These are phyloP conservation scores for Aureobasidium vineae DNA, from an alignment of 2,329 filamentous ascomycete genomes.

Conservation along the genomic window DNA sequence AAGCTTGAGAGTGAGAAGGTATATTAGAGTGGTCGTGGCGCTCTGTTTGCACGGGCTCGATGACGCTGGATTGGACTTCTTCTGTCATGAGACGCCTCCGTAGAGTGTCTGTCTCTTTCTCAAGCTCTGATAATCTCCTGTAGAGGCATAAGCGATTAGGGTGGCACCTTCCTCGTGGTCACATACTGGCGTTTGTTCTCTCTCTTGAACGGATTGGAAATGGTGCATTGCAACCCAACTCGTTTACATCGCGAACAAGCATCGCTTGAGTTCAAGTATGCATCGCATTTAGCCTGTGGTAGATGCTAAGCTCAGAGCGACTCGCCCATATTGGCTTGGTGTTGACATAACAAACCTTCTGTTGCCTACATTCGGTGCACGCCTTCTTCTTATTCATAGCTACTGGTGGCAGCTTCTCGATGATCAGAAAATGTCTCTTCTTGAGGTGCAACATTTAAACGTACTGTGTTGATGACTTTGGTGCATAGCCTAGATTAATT, in stretches of 20 bases:
- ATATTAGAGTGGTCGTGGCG: background rate
- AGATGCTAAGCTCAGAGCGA: background rate
- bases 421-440: background rate
- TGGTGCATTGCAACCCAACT: background rate
- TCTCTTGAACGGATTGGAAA: slow-evolving; percentile 1
- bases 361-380: slow-evolving; percentile 20
- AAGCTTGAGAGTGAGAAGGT: background rate
- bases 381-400: slow-evolving; percentile 11
- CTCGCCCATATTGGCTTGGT: background rate
- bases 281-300: slow-evolving; percentile 19
- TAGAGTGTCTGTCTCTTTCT: slow-evolving; percentile 14
- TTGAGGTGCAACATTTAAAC: background rate
- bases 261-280: background rate
- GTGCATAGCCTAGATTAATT: background rate
- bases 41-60: background rate
- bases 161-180: background rate
- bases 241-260: slow-evolving; percentile 12
- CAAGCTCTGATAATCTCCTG: slow-evolving; percentile 14
- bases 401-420: background rate
- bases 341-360: slow-evolving; percentile 11
- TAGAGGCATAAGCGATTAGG: background rate
- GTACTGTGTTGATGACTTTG: background rate
- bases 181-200: slow-evolving; percentile 19
- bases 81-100: slow-evolving; percentile 17
- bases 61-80: background rate